A percentile compares a stretch with the other conserved stretches of the same genome.
Conservation (phyloP, 176 grass and related monocot genomes). For the Phyllostachys edulis region DNA sequence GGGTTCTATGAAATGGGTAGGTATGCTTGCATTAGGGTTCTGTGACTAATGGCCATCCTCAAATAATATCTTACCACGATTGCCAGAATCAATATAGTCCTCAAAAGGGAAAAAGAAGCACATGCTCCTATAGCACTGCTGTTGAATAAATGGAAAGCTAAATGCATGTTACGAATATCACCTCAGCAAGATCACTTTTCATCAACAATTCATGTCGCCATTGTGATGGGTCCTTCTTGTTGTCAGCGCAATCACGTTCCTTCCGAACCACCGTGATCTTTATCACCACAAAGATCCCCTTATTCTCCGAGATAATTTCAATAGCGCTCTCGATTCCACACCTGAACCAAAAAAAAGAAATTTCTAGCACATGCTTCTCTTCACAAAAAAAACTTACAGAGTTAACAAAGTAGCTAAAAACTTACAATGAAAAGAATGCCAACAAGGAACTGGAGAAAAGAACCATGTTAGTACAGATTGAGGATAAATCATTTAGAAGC, state of each 20-base stretch:
- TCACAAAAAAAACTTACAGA: conserved; percentile 16
- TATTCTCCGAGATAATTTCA: conserved; percentile 26
- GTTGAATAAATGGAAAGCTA: background rate
- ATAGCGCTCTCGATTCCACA: conserved; percentile 32
- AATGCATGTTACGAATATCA: conserved; percentile 25
- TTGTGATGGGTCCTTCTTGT: conserved; percentile 79
- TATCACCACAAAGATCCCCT: conserved; percentile 23
- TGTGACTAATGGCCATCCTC: no score
- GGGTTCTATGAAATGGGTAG: no score
- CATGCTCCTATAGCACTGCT: background rate
- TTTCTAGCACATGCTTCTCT: conserved; percentile 1
- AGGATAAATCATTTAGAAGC: background rate
- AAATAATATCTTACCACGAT: no score
- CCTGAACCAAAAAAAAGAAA: conserved; percentile 42
- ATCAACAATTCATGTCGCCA: conserved; percentile 74
- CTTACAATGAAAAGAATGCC: conserved; percentile 77
- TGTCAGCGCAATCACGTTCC: conserved; percentile 36
- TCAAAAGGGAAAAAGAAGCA: background rate
- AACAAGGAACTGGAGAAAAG: conserved; percentile 64
- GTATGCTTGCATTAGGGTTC: no score
- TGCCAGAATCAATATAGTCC: no score
- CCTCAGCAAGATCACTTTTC: conserved; percentile 83
- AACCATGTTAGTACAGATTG: conserved; percentile 32
- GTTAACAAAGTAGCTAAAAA: conserved; percentile 2
- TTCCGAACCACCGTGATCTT: conserved; percentile 19